Base-by-base conservation (phyloP, 148 eudicot genomes). In the Spergularia marina region DNA sequence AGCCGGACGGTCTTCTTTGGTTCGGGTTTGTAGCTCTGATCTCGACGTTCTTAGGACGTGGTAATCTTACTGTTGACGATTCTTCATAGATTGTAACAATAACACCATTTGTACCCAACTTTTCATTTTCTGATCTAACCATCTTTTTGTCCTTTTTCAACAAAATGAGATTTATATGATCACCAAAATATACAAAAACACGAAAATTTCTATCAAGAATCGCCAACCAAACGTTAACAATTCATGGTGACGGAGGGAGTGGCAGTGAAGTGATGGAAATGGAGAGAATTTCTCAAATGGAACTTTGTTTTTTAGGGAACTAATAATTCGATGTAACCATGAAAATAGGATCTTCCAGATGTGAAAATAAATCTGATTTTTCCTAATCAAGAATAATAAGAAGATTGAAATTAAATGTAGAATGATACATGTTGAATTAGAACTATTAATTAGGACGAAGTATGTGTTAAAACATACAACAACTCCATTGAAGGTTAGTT, bases 81-180 rank as follows among this genome's bases (percentile, higher is more conserved):
- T 86, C 89, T 12, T 79, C 79, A 25, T 86, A 88, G 39, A 83
- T 71, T 57, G 84, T 86, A 25, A 88, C 86, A 79, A 84, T 77
- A 18, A 88, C 88, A 15, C 79, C 80, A 68, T 77, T 77, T 0
- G 15, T 49, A 75, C 68, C 53, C 60, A 57, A 64, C 15, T 71
- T 57, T 18, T 51, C 60, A 57, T 6, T 75, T 40, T 75, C 72
- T 7, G 49, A 16, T 16, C 39, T 57, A 12, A 70, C 79, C 79
- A 75, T 80, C 51, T 78, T 25, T 79, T 13, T 9, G 34, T 12
- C 7, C 21, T 51, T 64, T 44, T 39, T 2, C 17, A 14, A 63
- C 47, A 30, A 54, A 64, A 14, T 9, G 13, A 21, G 17, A 16
- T 57, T 57, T 63, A 65, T 36, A 41, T 30, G 36, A 2, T 30